phyloP scores from a whole-genome alignment of 129 eudicot species.

The Rutidosis leptorrhynchoides region DNA sequence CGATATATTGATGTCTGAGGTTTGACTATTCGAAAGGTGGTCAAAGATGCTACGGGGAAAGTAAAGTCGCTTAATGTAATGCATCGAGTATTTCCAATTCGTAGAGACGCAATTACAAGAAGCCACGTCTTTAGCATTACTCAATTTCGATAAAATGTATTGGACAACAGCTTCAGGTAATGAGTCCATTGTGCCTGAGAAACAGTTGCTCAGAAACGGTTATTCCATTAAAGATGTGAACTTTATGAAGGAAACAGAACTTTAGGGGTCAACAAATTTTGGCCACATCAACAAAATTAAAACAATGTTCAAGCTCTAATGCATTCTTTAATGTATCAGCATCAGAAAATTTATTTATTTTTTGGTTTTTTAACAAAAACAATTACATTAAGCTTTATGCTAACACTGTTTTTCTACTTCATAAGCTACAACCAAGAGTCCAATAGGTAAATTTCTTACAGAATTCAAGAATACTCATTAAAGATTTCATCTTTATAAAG shows the following conservation, averaged over 20 bases:
- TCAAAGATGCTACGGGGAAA: conserved; percentile 80
- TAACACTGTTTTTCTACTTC: background rate
- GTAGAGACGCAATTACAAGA: conserved; percentile 67
- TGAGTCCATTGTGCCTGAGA: conserved; percentile 59
- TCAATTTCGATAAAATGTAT: conserved; percentile 52
- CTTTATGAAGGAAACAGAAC: background rate
- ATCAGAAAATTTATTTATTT: background rate
- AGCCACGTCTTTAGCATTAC: conserved; percentile 75
- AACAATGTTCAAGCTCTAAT: background rate
- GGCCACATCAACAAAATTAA: background rate
- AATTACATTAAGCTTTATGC: background rate
- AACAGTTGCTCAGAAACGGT: background rate
- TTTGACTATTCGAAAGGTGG: conserved; percentile 37
- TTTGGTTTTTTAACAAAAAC: background rate
- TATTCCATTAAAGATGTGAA: background rate
- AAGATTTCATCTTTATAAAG: background rate
- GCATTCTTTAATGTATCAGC: background rate
- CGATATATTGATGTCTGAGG: conserved; percentile 47
- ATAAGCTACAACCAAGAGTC: background rate
- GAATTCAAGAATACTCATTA: background rate
- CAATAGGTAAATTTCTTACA: background rate
- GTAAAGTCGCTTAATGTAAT: conserved; percentile 59
- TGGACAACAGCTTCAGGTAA: conserved; percentile 82
- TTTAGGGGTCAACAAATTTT: background rate
- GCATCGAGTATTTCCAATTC: conserved; percentile 70